Evolutionary conservation across 768 basidiomycete species (phyloP).

Genomic region (Sporobolomyces phaffii): DNA sequence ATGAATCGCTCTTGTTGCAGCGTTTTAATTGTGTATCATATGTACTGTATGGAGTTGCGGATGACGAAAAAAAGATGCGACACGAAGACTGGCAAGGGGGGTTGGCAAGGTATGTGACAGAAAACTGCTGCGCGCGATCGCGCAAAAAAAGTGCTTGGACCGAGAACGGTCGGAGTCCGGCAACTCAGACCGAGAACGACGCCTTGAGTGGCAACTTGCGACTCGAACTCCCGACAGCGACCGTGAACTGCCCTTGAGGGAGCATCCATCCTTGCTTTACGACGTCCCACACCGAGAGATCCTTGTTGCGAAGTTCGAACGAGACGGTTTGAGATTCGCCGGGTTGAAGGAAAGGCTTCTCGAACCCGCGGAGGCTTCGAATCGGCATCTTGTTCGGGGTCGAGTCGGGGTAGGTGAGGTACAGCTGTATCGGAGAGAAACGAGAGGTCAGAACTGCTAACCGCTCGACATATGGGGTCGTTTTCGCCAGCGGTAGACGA

Average conservation of each 20-base stretch:
- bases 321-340: constrained; percentile 41
- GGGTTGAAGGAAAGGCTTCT: constrained; percentile 37
- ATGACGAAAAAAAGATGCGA: too few relatives aligned
- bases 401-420: constrained; percentile 30
- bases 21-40: too few relatives aligned
- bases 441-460: not conserved
- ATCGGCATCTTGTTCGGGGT: constrained; percentile 24
- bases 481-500: not conserved
- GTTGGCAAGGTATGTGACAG: too few relatives aligned
- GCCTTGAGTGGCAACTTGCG: constrained; percentile 25
- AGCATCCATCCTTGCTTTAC: constrained; percentile 29
- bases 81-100: too few relatives aligned
- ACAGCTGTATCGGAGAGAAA: constrained; percentile 19
- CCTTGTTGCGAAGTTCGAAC: constrained; percentile 44
- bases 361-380: constrained; percentile 41
- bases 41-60: too few relatives aligned
- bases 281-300: constrained; percentile 23
- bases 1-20: too few relatives aligned
- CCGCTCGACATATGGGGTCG: not conserved
- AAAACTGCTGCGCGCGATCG: too few relatives aligned
- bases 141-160: too few relatives aligned
- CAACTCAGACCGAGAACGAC: not conserved
- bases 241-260: constrained; percentile 34
- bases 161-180: too few relatives aligned
- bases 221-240: constrained; percentile 34